Conservation (phyloP, 345 rosid species). For the Nephelium lappaceum region DNA sequence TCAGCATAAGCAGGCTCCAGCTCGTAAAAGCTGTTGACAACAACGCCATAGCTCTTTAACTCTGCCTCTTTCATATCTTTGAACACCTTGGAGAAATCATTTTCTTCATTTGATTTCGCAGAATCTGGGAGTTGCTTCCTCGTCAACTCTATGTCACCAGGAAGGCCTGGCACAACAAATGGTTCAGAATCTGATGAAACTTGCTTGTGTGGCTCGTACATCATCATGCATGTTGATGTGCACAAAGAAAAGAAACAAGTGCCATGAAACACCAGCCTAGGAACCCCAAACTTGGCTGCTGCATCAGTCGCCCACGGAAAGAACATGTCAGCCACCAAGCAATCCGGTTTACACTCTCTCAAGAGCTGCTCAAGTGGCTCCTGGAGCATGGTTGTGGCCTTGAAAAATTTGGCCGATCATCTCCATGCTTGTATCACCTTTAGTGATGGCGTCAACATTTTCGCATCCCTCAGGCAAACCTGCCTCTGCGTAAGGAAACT, state of each 20-base stretch:
- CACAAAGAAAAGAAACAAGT: conserved; percentile 42
- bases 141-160: conserved; percentile 33
- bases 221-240: conserved; percentile 21
- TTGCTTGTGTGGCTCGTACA: conserved; percentile 37
- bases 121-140: conserved; percentile 15
- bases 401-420: conserved; percentile 15
- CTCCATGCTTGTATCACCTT: neutral
- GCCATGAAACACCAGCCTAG: conserved; percentile 61
- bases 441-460: conserved; percentile 4
- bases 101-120: neutral
- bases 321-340: conserved; percentile 57
- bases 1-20: conserved; percentile 62
- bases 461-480: conserved; percentile 39
- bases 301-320: conserved; percentile 58
- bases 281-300: conserved; percentile 44
- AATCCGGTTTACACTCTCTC: conserved; percentile 29
- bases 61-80: conserved; percentile 20
- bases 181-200: conserved; percentile 41
- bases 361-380: conserved; percentile 34
- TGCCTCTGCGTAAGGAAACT: conserved; percentile 29
- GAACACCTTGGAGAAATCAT: neutral
- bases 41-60: conserved; percentile 35
- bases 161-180: conserved; percentile 35
- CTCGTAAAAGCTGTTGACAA: conserved; percentile 74
- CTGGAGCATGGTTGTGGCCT: conserved; percentile 26